Conservation (phyloP, 257 asterid species). For the Fraxinus anomala region DNA sequence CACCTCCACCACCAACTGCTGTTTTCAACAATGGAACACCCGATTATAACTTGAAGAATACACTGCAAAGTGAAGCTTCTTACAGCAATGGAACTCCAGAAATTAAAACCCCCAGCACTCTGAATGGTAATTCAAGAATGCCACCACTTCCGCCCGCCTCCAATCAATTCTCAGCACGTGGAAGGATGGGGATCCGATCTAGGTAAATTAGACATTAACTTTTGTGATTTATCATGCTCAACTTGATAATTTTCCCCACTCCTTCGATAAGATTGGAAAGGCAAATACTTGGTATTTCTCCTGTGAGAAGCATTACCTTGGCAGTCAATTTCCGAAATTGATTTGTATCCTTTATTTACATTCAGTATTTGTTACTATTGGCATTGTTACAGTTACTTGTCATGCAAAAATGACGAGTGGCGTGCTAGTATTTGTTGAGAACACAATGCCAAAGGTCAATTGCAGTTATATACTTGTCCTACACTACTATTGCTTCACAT, state of each 20-base stretch:
- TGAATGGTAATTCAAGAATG: slow-evolving; percentile 67
- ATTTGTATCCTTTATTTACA: not conserved
- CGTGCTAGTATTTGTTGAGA: not conserved
- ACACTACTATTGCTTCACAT: not conserved
- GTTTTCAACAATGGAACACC: slow-evolving; percentile 75
- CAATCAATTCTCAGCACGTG: slow-evolving; percentile 85
- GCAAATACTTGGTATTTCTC: not conserved
- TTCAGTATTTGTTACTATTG: not conserved
- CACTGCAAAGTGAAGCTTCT: slow-evolving; percentile 59
- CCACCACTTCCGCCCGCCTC: slow-evolving; percentile 94
- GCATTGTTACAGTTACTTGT: not conserved
- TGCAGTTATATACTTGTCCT: not conserved
- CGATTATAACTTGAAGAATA: slow-evolving; percentile 68
- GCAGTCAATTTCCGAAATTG: not conserved
- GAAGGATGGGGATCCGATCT: slow-evolving; percentile 75
- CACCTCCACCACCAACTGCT: slow-evolving; percentile 76
- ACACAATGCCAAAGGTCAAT: not conserved
- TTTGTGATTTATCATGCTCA: slow-evolving; percentile 3
- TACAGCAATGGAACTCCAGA: slow-evolving; percentile 58
- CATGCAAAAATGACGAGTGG: not conserved
- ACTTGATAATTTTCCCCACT: not conserved
- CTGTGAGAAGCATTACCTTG: not conserved
- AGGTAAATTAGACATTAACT: slow-evolving; percentile 49
- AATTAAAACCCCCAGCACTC: slow-evolving; percentile 48
- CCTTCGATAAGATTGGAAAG: not conserved